Percentiles rank a stretch among this genome's conserved stretches.
These are phyloP conservation scores for Gelatoporia subvermispora DNA, from an alignment of 768 basidiomycete species.

Conservation along the genomic window DNA sequence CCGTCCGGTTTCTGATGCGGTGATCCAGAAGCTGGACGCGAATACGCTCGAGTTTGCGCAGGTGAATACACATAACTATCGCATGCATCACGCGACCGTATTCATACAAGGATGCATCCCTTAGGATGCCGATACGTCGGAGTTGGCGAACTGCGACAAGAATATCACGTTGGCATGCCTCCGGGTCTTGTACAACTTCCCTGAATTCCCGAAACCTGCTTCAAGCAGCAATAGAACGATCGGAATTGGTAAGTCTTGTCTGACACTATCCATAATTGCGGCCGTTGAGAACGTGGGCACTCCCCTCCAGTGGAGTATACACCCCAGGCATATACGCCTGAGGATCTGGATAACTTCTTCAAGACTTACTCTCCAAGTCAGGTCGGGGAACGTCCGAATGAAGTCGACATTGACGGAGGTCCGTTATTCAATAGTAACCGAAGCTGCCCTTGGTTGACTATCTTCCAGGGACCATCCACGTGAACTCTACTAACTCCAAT, in stretches of 20 bases:
- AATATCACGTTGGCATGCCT: conserved; percentile 25
- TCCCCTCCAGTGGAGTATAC: conserved; percentile 33
- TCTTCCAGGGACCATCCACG: conserved; percentile 33
- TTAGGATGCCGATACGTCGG: not conserved
- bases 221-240: conserved; percentile 20
- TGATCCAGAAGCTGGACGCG: too few species aligned
- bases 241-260: conserved; percentile 20
- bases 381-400: conserved; percentile 32
- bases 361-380: conserved; percentile 32
- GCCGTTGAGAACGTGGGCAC: not conserved
- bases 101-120: too few species aligned
- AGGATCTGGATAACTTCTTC: conserved; percentile 39
- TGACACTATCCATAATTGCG: not conserved
- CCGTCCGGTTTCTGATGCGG: too few species aligned
- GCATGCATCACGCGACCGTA: too few species aligned
- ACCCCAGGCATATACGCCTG: conserved; percentile 33
- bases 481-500: conserved; percentile 35
- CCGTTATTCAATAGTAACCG: not conserved
- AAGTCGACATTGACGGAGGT: conserved; percentile 33
- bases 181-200: conserved; percentile 23
- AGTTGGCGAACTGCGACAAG: conserved; percentile 14
- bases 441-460: not conserved
- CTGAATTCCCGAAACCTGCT: conserved; percentile 14
- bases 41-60: too few species aligned
- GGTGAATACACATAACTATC: too few species aligned